A percentile compares a stretch with the other conserved stretches of the same genome.
These are phyloP conservation scores for Rosa lucieae DNA, from an alignment of 306 rosid species.

Conservation along the genomic window DNA sequence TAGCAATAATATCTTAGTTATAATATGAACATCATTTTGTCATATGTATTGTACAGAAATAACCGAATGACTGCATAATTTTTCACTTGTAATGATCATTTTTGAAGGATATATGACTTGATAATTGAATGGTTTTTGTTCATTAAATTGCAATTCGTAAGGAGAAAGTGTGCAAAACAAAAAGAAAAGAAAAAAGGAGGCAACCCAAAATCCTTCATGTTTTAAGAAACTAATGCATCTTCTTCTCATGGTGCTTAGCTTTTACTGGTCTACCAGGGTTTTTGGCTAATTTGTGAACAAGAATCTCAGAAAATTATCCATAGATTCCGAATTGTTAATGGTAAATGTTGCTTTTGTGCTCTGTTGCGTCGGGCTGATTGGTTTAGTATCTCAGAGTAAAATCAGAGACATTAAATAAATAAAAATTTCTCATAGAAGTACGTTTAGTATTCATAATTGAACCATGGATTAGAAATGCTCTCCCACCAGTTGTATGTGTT, in stretches of 20 bases:
- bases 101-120: neutral
- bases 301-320: neutral
- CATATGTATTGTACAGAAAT: too few relatives aligned
- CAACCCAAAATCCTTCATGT: neutral
- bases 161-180: neutral
- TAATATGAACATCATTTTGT: neutral
- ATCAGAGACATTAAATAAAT: too few relatives aligned
- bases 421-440: too few relatives aligned
- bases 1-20: neutral
- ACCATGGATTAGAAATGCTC: neutral
- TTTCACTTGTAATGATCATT: neutral
- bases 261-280: neutral
- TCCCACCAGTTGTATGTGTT: neutral
- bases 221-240: neutral
- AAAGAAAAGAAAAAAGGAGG: neutral
- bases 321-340: neutral
- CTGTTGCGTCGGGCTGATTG: too few relatives aligned
- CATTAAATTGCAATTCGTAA: neutral
- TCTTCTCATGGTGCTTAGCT: neutral
- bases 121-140: neutral
- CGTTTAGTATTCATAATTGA: too few relatives aligned
- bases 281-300: neutral
- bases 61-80: neutral
- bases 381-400: neutral
- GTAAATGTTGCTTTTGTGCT: neutral